These are phyloP conservation scores for Neurospora hispaniola DNA, from an alignment of 495 filamentous ascomycete genomes.

Conservation along the genomic window DNA sequence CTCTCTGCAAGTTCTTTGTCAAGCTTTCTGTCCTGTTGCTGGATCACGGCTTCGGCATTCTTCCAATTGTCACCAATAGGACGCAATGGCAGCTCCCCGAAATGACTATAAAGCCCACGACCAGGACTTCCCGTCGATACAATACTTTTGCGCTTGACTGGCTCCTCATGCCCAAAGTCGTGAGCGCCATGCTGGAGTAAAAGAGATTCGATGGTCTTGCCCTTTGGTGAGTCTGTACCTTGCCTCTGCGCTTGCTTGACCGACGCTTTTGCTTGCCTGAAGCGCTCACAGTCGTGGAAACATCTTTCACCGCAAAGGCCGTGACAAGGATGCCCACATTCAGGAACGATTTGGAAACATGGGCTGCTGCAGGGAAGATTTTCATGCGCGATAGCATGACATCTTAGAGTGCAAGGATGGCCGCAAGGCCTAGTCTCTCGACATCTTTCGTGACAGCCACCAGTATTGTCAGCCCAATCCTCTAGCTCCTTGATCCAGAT, in stretches of 20 bases:
- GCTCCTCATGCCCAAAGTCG: background rate
- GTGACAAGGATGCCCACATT: constrained; percentile 53
- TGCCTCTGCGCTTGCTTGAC: background rate
- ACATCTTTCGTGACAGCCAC: constrained; percentile 49
- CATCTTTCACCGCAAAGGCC: constrained; percentile 30
- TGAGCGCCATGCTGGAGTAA: background rate
- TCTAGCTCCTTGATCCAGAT: constrained; percentile 33
- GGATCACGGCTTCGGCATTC: background rate
- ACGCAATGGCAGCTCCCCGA: background rate
- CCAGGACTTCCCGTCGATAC: background rate
- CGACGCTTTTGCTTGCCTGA: background rate
- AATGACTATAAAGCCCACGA: background rate
- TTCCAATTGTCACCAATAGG: background rate
- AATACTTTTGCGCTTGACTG: background rate
- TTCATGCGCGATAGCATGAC: constrained; percentile 43
- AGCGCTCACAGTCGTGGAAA: constrained; percentile 19
- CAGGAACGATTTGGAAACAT: constrained; percentile 40
- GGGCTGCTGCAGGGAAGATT: constrained; percentile 55
- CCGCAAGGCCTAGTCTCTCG: constrained; percentile 30
- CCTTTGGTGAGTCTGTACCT: background rate
- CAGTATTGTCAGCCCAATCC: constrained; percentile 43
- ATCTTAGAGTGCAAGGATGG: constrained; percentile 32
- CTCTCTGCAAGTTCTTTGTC: background rate
- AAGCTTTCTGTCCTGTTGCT: background rate
- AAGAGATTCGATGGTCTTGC: background rate